phyloP scores from a whole-genome alignment of 441 rosid genomes.

The Hura crepitans region DNA sequence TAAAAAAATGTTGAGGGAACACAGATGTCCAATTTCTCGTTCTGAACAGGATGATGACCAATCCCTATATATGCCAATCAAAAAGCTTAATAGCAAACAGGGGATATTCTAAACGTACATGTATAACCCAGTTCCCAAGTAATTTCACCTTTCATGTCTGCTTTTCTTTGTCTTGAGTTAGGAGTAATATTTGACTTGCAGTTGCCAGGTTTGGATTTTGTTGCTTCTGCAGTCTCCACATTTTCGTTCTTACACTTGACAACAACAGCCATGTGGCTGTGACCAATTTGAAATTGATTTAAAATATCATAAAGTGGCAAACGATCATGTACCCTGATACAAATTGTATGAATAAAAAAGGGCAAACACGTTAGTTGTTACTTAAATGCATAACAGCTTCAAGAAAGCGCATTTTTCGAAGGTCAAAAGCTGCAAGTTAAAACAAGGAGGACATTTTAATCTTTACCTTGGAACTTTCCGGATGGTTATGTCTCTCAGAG shows the following conservation, averaged over 20 bases:
- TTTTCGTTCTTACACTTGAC: constrained; percentile 37
- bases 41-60: constrained; percentile 23
- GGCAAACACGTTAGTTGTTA: neutral
- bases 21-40: constrained; percentile 23
- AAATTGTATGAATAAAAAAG: neutral
- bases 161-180: constrained; percentile 12
- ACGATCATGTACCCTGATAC: constrained; percentile 48
- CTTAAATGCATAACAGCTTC: neutral
- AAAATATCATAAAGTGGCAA: constrained; percentile 76
- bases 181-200: constrained; percentile 1
- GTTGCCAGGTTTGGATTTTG: constrained; percentile 22
- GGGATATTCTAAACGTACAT: neutral
- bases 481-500: constrained; percentile 54
- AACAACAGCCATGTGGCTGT: constrained; percentile 86
- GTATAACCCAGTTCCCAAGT: neutral
- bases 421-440: neutral
- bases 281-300: constrained; percentile 71
- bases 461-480: constrained; percentile 67
- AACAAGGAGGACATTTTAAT: neutral
- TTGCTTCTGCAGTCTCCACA: constrained; percentile 30
- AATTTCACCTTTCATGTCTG: constrained; percentile 27
- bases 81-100: neutral
- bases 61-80: constrained; percentile 24
- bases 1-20: constrained; percentile 28
- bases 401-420: neutral